Percentiles rank a stretch among this genome's conserved stretches.
Conservation (phyloP, 176 grass and related monocot genomes). For the Cocos nucifera region DNA sequence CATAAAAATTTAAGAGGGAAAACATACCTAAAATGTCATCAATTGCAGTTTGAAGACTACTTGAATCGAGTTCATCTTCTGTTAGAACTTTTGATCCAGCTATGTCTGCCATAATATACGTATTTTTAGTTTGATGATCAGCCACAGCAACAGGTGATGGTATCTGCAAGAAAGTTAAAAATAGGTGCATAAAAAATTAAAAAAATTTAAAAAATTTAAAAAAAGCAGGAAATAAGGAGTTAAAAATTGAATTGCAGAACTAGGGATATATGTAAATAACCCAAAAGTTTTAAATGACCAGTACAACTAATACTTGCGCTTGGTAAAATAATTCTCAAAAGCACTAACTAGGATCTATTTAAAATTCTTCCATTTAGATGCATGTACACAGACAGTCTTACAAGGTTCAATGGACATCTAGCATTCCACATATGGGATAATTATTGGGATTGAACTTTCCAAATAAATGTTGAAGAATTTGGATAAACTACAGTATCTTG, state of each 20-base stretch:
- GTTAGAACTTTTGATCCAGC: slow-evolving; percentile 75
- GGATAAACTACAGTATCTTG: too few species aligned
- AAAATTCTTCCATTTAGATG: too few species aligned
- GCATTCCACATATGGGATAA: too few species aligned
- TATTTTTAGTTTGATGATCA: slow-evolving; percentile 86
- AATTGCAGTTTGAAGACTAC: slow-evolving; percentile 54
- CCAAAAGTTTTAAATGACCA: too few species aligned
- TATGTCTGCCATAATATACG: slow-evolving; percentile 92
- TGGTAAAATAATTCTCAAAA: too few species aligned
- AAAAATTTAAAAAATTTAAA: too few species aligned
- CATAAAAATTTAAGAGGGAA: not conserved
- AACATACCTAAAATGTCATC: slow-evolving; percentile 74
- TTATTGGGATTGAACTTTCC: too few species aligned
- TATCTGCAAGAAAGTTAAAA: slow-evolving; percentile 38
- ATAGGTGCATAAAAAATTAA: not conserved
- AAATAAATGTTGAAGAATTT: too few species aligned
- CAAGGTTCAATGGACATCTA: too few species aligned
- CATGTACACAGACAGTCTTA: too few species aligned
- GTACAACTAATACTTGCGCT: too few species aligned
- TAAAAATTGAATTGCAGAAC: slow-evolving; percentile 1
- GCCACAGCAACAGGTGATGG: slow-evolving; percentile 48
- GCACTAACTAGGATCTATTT: too few species aligned
- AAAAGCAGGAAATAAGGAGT: not conserved
- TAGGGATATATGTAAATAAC: not conserved
- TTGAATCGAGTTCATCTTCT: slow-evolving; percentile 71